Base-by-base conservation (phyloP, 441 rosid species). In the Mallotus japonicus region DNA sequence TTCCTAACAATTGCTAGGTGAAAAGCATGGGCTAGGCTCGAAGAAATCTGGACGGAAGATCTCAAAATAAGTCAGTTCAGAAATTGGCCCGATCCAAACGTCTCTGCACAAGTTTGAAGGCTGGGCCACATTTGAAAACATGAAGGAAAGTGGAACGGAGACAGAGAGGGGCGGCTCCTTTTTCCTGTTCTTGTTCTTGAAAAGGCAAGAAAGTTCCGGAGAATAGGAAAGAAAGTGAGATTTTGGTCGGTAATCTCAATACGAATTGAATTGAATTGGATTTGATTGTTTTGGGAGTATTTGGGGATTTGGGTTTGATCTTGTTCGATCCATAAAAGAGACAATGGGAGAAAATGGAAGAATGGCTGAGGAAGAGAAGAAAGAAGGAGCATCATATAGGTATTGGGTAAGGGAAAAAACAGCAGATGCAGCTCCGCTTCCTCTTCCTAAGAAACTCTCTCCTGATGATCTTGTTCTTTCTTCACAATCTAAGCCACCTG, bases 401-500 rank as follows among this genome's bases (percentile, higher is more conserved):
- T 92, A 94, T 61, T 94, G 97, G 97, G 97, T 94, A 34, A 87
- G 99, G 75, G 89, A 89, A 76, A 78, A 89, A 13, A 83, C 84
- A 0, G 37, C 78, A 13, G 97, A 94, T 37, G 40, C 0, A 37
- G 40, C 6, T 5, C 6, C 6, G 6, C 40, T 37, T 37, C 40
- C 95, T 55, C 80, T 81, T 51, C 97, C 95, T 0, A 88, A 82
- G 73, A 92, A 84, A 85, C 87, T 94, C 6, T 37, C 40, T 37
- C 40, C 5, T 34, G 5, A 34, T 34, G 40, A 37, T 37, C 6
- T 37, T 37, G 5, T 3, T 6, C 6, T 37, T 37, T 37, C 40
- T 37, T 37, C 40, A 0, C 40, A 37, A 37, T 37, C 6, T 37
- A 37, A 37, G 40, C 6, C 40, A 37, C 40, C 4, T 37, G 40